Base-by-base conservation (phyloP, 305 asterid genomes). In the Fraxinus paxiana region DNA sequence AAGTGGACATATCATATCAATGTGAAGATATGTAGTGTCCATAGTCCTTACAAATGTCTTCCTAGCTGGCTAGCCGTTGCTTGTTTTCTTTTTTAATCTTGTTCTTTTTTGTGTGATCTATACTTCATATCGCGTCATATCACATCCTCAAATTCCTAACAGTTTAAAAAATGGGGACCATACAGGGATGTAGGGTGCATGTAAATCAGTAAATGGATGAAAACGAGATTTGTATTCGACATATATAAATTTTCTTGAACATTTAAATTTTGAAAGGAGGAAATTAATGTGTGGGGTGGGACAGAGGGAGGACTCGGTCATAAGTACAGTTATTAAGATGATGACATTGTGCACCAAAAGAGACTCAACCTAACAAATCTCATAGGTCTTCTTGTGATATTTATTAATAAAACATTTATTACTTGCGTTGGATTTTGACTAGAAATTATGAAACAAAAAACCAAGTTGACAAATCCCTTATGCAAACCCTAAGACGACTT, bases 241-340 rank as follows among this genome's bases (percentile, higher is more conserved):
- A 17, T 2, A n/a, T 51, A 1, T n/a, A 18, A 17, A 17, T 51
- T 51, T 48, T 17, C 22, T 51, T 51, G 18, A 17, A 51, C 9
- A n/a, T 51, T 51, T 17, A 17, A 18, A 56, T 6, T 56, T 54
- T 56, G 20, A 51, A n/a, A 48, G 2, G 8, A 48, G 8, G 8
- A 48, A n/a, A 51, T n/a, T 51, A n/a, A 51, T 2, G 61, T n/a
- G 54, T 12, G 71, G 30, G 71, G 10, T 8, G 0, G 10, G 3
- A 0, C 22, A 4, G 74, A 9, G 41, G 15, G 37, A 20, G 33
- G 89, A 88, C 88, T 70, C 17, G 78, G 87, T 85, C 91, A 81
- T 43, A 38, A 79, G 22, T 24, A 48, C 51, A 26, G 30, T 51
- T 51, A 10, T 12, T 65, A 33, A 65, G 20, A 76, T 74, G 67